Percentiles rank a stretch among this genome's conserved stretches.
These are phyloP conservation scores for Lasiosphaeris hirsuta DNA, from an alignment of 495 filamentous ascomycete genomes.

Conservation along the genomic window DNA sequence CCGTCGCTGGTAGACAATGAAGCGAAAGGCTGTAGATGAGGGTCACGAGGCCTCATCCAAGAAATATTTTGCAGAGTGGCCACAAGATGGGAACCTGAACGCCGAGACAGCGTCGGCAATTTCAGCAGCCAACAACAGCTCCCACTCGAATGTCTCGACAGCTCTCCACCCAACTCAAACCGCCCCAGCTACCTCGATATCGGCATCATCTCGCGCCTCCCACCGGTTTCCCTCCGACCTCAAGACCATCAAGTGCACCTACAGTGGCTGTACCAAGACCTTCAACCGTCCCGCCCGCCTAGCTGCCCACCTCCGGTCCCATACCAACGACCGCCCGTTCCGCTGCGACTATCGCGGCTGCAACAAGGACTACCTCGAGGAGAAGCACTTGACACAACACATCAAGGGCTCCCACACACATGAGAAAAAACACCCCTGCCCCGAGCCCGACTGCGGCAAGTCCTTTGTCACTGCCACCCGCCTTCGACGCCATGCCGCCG, in stretches of 20 bases:
- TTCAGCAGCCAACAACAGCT: slow-evolving; percentile 11
- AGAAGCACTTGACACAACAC: slow-evolving; percentile 80
- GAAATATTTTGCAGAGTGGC: slow-evolving; percentile 4
- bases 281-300: slow-evolving; percentile 85
- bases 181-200: slow-evolving; percentile 30
- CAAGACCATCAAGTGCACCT: slow-evolving; percentile 70
- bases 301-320: slow-evolving; percentile 71
- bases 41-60: slow-evolving; percentile 8
- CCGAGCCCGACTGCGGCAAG: slow-evolving; percentile 68
- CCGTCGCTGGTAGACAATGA: slow-evolving; percentile 1
- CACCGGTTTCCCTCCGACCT: slow-evolving; percentile 64
- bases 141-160: slow-evolving; percentile 5
- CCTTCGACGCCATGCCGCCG: slow-evolving; percentile 63
- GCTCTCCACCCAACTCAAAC: slow-evolving; percentile 16
- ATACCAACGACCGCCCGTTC: slow-evolving; percentile 75
- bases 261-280: slow-evolving; percentile 68
- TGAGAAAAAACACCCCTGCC: slow-evolving; percentile 67
- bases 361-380: slow-evolving; percentile 74
- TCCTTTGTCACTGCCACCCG: slow-evolving; percentile 71
- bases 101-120: slow-evolving; percentile 17
- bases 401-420: slow-evolving; percentile 75
- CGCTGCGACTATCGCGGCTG: slow-evolving; percentile 65
- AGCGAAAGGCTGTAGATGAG: slow-evolving; percentile 13
- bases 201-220: slow-evolving; percentile 51
- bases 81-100: background rate